These are phyloP conservation scores for Gracilaria domingensis DNA, from an alignment of 23 red algal genomes.

Conservation along the genomic window DNA sequence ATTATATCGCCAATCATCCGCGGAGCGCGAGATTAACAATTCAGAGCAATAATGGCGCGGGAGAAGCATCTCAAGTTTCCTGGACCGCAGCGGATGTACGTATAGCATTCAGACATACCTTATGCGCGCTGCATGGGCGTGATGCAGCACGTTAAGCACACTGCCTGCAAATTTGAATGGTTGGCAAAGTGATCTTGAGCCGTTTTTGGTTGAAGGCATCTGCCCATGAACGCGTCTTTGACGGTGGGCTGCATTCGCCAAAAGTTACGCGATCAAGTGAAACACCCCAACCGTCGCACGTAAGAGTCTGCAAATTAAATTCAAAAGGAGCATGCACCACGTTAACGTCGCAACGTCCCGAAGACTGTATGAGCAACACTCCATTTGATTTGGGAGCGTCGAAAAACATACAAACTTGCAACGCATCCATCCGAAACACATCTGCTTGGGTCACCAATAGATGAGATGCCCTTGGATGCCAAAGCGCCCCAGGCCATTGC, in stretches of 20 bases:
- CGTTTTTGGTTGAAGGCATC: background rate
- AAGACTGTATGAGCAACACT: slow-evolving; percentile 3
- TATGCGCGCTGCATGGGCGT: too few species aligned
- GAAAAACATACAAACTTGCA: background rate
- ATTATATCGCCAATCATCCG: background rate
- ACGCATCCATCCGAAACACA: too few species aligned
- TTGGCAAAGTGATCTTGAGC: slow-evolving; percentile 1
- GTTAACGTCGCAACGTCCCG: background rate
- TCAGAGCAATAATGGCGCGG: background rate
- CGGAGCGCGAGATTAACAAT: background rate
- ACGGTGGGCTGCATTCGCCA: background rate
- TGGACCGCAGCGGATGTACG: background rate
- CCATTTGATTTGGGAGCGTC: background rate
- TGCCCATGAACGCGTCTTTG: background rate
- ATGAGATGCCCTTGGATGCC: too few species aligned
- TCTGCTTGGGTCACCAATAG: too few species aligned
- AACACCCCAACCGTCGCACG: background rate
- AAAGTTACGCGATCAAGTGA: background rate
- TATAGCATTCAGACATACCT: background rate
- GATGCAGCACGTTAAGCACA: background rate
- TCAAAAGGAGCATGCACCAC: slow-evolving; percentile 24
- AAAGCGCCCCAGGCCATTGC: too few species aligned
- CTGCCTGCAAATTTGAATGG: background rate
- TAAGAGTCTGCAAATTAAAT: background rate
- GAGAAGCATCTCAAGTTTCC: background rate